Evolutionary conservation across 2,329 filamentous ascomycete genomes (phyloP).

Genomic region (Colletotrichum musicola): DNA sequence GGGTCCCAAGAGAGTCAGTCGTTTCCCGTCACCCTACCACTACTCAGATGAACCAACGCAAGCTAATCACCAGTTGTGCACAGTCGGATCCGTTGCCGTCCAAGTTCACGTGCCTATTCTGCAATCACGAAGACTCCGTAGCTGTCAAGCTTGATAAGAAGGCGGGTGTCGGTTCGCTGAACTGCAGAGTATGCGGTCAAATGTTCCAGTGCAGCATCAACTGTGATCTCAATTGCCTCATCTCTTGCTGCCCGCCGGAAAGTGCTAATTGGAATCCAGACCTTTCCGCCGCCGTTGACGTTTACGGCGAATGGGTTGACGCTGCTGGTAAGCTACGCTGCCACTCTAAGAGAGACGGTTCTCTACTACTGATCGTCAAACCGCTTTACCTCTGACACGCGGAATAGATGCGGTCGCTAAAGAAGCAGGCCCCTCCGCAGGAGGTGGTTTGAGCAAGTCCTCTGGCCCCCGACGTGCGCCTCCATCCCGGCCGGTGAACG

Average conservation of each 20-base stretch:
- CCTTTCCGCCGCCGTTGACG: constrained; percentile 90
- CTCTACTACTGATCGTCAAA: neutral
- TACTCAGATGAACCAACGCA: neutral
- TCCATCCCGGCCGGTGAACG: constrained; percentile 45
- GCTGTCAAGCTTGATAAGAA: constrained; percentile 96
- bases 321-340: constrained; percentile 68
- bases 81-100: constrained; percentile 80
- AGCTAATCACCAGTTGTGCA: neutral
- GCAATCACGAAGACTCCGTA: constrained; percentile 96
- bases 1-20: constrained; percentile 82
- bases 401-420: constrained; percentile 63
- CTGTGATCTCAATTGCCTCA: constrained; percentile 67
- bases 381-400: constrained; percentile 1
- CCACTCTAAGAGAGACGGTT: neutral
- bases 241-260: constrained; percentile 16
- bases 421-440: constrained; percentile 48
- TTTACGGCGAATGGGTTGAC: constrained; percentile 98
- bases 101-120: constrained; percentile 96
- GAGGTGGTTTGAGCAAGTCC: constrained; percentile 31
- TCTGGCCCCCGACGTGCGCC: constrained; percentile 25
- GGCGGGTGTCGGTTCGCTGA: constrained; percentile 83
- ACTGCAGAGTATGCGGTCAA: constrained; percentile 94
- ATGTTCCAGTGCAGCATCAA: constrained; percentile 94
- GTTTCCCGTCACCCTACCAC: too few relatives aligned
- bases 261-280: constrained; percentile 63